Conservation (phyloP, 2,329 filamentous ascomycete genomes). For the Plenodomus biglobosus region DNA sequence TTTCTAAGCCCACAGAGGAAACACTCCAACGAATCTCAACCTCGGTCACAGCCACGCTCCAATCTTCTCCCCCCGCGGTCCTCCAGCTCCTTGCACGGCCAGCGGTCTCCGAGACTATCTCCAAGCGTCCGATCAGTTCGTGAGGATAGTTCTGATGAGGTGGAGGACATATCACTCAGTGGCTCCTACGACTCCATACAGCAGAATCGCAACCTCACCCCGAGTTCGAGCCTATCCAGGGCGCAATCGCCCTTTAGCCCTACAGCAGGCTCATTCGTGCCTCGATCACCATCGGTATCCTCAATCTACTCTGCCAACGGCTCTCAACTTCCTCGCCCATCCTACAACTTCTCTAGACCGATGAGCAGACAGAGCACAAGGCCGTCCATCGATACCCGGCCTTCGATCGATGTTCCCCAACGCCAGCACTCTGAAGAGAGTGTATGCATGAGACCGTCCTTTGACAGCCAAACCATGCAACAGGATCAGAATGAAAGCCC, state of each 20-base stretch:
- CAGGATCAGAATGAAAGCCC: constrained; percentile 50
- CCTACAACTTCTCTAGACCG: constrained; percentile 93
- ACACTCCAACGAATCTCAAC: constrained; percentile 43
- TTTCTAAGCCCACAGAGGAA: constrained; percentile 44
- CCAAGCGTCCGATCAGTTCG: constrained; percentile 52
- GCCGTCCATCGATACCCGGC: constrained; percentile 47
- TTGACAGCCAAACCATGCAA: constrained; percentile 41
- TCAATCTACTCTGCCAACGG: constrained; percentile 74
- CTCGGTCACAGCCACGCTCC: constrained; percentile 24
- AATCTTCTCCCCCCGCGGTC: constrained; percentile 47
- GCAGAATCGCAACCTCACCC: constrained; percentile 71
- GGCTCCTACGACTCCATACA: constrained; percentile 65
- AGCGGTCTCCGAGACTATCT: constrained; percentile 38
- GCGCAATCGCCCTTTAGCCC: constrained; percentile 67
- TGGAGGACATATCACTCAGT: constrained; percentile 64
- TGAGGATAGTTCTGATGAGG: constrained; percentile 64
- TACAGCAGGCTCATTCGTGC: constrained; percentile 57
- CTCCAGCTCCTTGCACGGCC: constrained; percentile 37
- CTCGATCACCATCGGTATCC: constrained; percentile 79
- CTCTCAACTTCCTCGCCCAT: constrained; percentile 64
- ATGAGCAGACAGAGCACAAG: constrained; percentile 69
- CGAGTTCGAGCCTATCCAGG: constrained; percentile 64
- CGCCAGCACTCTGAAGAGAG: constrained; percentile 43
- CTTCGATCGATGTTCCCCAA: constrained; percentile 40
- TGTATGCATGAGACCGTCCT: constrained; percentile 42